Evolutionary conservation across 805 yeast genomes (phyloP).

Genomic region (Saccharomyces paradoxus): DNA sequence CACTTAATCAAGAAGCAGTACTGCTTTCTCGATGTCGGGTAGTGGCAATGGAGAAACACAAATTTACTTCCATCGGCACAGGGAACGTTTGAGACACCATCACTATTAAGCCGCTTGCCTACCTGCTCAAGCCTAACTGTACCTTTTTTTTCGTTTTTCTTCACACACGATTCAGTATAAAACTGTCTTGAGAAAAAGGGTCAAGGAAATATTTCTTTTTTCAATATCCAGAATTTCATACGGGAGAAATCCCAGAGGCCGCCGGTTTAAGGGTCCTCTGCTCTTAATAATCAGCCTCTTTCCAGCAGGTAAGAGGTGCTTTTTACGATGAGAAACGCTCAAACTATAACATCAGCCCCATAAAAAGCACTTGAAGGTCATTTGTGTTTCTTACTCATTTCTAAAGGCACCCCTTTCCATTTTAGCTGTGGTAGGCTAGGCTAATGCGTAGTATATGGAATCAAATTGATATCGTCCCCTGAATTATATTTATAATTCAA

Average conservation of each 20-base stretch:
- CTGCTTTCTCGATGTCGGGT: neutral
- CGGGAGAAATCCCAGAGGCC: neutral
- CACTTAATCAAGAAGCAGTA: neutral
- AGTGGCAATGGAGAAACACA: neutral
- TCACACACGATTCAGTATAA: too few species aligned
- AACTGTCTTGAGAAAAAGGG: neutral
- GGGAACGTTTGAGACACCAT: too few species aligned
- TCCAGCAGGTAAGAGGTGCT: neutral
- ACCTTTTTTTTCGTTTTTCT: too few species aligned
- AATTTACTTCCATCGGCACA: neutral
- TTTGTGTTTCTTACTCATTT: neutral
- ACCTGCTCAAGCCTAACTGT: too few species aligned
- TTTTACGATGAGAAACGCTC: too few species aligned
- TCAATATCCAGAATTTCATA: neutral
- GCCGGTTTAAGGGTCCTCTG: neutral
- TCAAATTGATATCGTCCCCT: neutral
- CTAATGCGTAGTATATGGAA: neutral
- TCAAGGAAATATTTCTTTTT: neutral
- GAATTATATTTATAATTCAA: neutral
- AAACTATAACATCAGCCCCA: neutral
- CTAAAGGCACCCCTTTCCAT: neutral
- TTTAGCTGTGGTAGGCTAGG: neutral
- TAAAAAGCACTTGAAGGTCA: neutral
- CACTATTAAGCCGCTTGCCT: too few species aligned
- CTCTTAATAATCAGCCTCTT: neutral